Percentiles rank a stretch among this genome's conserved stretches.
phyloP scores from a whole-genome alignment of 306 rosid genomes.

The Castanea mollissima region DNA sequence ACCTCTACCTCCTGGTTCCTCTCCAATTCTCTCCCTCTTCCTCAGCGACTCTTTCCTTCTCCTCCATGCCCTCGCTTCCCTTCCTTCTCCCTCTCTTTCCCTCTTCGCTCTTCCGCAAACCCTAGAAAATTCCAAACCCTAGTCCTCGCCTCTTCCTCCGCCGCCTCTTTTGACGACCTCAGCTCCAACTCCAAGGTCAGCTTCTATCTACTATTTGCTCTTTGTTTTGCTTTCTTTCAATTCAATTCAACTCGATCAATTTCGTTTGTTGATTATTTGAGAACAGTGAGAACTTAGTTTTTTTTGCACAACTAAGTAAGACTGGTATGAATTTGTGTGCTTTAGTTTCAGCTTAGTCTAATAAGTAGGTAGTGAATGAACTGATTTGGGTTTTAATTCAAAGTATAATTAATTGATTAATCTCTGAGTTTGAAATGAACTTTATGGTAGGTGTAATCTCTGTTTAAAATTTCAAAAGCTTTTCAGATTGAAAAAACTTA shows the following conservation, averaged over 20 bases:
- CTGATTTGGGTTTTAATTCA: neutral
- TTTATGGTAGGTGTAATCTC: neutral
- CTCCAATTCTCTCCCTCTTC: slow-evolving; percentile 40
- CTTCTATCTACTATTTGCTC: neutral
- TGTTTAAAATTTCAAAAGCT: neutral
- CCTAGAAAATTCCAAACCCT: slow-evolving; percentile 34
- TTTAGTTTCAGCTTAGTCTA: neutral
- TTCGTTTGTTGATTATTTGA: neutral
- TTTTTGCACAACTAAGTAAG: neutral
- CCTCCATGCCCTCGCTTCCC: slow-evolving; percentile 10
- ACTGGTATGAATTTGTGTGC: neutral
- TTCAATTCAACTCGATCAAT: neutral
- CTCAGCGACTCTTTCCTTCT: slow-evolving; percentile 15
- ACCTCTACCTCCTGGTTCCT: slow-evolving; percentile 47
- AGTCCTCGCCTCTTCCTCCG: slow-evolving; percentile 48
- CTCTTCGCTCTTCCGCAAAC: slow-evolving; percentile 4
- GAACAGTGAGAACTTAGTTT: neutral
- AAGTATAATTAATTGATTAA: neutral
- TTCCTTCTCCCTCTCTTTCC: slow-evolving; percentile 14
- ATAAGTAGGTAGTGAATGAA: neutral
- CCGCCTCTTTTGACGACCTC: slow-evolving; percentile 51
- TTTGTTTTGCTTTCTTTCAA: neutral
- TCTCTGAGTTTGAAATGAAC: neutral
- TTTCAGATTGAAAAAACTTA: neutral
- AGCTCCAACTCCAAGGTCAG: slow-evolving; percentile 57